These are phyloP conservation scores for Eimeria falciformis DNA, from an alignment of 169 alveolate species.

Conservation along the genomic window DNA sequence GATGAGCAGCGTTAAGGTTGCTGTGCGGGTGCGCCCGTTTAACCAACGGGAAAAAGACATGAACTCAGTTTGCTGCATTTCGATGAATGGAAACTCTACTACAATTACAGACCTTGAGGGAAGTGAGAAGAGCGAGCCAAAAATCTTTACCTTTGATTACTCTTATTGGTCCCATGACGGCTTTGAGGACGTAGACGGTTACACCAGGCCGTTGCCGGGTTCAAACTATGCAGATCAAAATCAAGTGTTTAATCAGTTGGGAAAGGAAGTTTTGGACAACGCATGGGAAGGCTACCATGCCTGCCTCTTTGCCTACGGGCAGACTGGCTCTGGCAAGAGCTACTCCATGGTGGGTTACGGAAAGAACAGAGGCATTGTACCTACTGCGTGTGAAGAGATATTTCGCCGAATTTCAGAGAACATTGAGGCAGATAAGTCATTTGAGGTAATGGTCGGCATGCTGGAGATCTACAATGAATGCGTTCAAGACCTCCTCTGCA, in stretches of 20 bases:
- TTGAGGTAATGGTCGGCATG: slow-evolving; percentile 86
- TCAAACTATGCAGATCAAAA: slow-evolving; percentile 51
- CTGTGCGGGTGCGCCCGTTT: slow-evolving; percentile 93
- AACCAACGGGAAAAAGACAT: slow-evolving; percentile 87
- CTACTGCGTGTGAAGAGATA: slow-evolving; percentile 91
- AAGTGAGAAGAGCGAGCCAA: slow-evolving; percentile 80
- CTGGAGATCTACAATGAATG: slow-evolving; percentile 93
- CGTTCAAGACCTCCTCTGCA: slow-evolving; percentile 89
- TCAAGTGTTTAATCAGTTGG: slow-evolving; percentile 25
- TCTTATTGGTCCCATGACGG: slow-evolving; percentile 95
- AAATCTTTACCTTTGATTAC: slow-evolving; percentile 92
- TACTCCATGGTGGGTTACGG: slow-evolving; percentile 96
- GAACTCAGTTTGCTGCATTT: slow-evolving; percentile 80
- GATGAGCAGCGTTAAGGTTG: slow-evolving; percentile 86
- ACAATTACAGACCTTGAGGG: slow-evolving; percentile 75
- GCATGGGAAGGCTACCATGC: slow-evolving; percentile 95
- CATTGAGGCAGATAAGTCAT: slow-evolving; percentile 77
- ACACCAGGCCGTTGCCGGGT: not conserved
- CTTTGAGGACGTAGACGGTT: slow-evolving; percentile 79
- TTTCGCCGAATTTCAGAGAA: slow-evolving; percentile 84
- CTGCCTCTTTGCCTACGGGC: slow-evolving; percentile 95
- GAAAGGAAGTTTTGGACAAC: slow-evolving; percentile 78
- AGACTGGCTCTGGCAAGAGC: slow-evolving; percentile 92
- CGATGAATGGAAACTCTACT: slow-evolving; percentile 78
- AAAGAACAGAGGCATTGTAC: slow-evolving; percentile 92